These are phyloP conservation scores for Fraxinus latifolia DNA, from an alignment of 305 asterid species.

Conservation along the genomic window DNA sequence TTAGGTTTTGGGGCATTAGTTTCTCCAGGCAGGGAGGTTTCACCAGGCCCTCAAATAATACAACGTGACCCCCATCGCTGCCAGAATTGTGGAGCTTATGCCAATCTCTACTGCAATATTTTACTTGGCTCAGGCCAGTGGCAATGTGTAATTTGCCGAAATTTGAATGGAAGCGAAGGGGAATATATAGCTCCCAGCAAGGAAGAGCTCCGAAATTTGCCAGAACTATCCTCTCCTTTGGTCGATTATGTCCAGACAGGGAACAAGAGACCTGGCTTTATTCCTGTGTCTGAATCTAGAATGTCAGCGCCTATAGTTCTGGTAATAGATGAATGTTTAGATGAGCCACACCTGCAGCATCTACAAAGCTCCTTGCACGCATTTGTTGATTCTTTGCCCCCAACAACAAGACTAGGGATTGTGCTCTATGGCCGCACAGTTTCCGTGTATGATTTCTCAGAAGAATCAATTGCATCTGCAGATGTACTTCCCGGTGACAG, in stretches of 20 bases:
- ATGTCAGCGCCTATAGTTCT: conserved; percentile 72
- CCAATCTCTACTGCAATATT: conserved; percentile 84
- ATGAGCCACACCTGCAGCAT: conserved; percentile 84
- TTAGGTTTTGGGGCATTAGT: conserved; percentile 90
- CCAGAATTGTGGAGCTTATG: conserved; percentile 82
- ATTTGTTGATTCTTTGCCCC: conserved; percentile 72
- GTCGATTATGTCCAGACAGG: conserved; percentile 80
- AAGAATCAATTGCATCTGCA: conserved; percentile 78
- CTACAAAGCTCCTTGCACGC: conserved; percentile 80
- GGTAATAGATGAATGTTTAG: conserved; percentile 90
- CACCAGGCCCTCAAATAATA: conserved; percentile 82
- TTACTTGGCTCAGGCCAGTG: conserved; percentile 92
- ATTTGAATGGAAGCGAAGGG: conserved; percentile 83
- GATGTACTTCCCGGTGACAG: conserved; percentile 80
- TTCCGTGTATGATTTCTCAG: conserved; percentile 86
- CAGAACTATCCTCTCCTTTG: conserved; percentile 68
- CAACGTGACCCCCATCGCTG: conserved; percentile 92
- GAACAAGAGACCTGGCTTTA: conserved; percentile 70
- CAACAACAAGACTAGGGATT: conserved; percentile 67
- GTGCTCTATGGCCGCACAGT: conserved; percentile 72
- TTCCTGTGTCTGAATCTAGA: conserved; percentile 81
- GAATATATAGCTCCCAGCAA: conserved; percentile 78
- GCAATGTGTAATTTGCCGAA: conserved; percentile 91
- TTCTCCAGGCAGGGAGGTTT: conserved; percentile 79
- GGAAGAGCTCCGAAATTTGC: conserved; percentile 71